A percentile compares a stretch with the other conserved stretches of the same genome.
Conservation (phyloP, 2,329 filamentous ascomycete species). For the Coniella vitis region DNA sequence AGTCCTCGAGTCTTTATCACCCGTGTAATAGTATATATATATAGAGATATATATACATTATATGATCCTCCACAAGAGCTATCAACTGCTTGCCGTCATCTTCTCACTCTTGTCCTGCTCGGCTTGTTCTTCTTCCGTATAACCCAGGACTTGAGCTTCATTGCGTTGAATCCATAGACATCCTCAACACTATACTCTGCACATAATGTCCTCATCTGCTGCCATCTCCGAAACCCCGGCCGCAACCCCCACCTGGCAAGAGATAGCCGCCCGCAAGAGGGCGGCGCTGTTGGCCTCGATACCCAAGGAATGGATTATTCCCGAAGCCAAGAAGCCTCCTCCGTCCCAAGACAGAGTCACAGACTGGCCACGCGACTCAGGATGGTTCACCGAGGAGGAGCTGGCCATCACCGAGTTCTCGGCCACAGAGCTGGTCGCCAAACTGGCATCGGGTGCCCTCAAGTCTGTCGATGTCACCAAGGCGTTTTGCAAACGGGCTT, state of each 20-base stretch:
- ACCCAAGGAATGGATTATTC: slow-evolving; percentile 51
- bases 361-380: slow-evolving; percentile 46
- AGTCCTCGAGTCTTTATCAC: too few relatives aligned
- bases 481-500: slow-evolving; percentile 33
- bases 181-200: too few relatives aligned
- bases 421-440: slow-evolving; percentile 27
- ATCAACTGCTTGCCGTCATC: too few relatives aligned
- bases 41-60: too few relatives aligned
- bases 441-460: slow-evolving; percentile 30
- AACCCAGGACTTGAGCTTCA: too few relatives aligned
- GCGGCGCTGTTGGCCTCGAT: slow-evolving; percentile 40
- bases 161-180: too few relatives aligned
- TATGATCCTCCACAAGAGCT: too few relatives aligned
- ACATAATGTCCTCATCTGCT: too few relatives aligned
- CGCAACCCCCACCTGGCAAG: slow-evolving; percentile 30
- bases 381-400: slow-evolving; percentile 48
- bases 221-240: too few relatives aligned
- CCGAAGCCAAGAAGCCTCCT: slow-evolving; percentile 44
- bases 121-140: too few relatives aligned
- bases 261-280: slow-evolving; percentile 36
- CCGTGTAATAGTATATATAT: too few relatives aligned
- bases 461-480: slow-evolving; percentile 28
- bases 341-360: slow-evolving; percentile 49
- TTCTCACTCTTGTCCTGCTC: too few relatives aligned
- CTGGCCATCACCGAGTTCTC: slow-evolving; percentile 30